phyloP scores from a whole-genome alignment of 257 asterid species.

The Marsdenia floribunda region DNA sequence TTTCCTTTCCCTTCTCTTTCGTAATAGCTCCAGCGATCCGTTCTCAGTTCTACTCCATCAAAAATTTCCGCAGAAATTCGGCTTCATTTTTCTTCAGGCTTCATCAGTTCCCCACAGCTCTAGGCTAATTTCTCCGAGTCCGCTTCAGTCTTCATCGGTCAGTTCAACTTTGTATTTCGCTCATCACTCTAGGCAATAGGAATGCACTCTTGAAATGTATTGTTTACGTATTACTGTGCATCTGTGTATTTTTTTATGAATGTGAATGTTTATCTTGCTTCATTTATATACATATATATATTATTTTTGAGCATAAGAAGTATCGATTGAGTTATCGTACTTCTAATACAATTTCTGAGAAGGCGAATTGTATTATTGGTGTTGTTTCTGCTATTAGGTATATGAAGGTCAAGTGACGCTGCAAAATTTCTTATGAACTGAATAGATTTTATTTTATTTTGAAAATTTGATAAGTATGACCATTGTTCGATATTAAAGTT shows the following conservation, averaged over 20 bases:
- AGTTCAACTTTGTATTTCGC: constrained; percentile 8
- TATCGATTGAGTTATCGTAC: constrained; percentile 3
- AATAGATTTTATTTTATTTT: neutral
- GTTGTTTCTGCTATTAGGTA: neutral
- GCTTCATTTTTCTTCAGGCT: neutral
- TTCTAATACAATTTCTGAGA: neutral
- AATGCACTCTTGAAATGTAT: neutral
- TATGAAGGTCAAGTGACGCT: constrained; percentile 1
- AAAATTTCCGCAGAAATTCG: neutral
- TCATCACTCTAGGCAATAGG: neutral
- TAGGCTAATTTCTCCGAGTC: neutral
- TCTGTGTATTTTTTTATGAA: neutral
- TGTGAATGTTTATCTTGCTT: neutral
- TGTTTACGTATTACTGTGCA: neutral
- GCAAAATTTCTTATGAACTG: neutral
- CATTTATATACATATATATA: neutral
- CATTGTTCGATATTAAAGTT: neutral
- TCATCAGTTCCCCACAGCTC: neutral
- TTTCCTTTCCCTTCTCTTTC: no score
- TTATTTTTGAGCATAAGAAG: constrained; percentile 7
- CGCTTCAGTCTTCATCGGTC: constrained; percentile 11
- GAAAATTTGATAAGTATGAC: no score
- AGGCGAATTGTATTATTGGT: neutral
- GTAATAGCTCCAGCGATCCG: neutral
- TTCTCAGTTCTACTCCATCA: neutral